These are phyloP conservation scores for Coemansia sp. DNA, from an alignment of 192 early-diverging fungal genomes.

Conservation along the genomic window DNA sequence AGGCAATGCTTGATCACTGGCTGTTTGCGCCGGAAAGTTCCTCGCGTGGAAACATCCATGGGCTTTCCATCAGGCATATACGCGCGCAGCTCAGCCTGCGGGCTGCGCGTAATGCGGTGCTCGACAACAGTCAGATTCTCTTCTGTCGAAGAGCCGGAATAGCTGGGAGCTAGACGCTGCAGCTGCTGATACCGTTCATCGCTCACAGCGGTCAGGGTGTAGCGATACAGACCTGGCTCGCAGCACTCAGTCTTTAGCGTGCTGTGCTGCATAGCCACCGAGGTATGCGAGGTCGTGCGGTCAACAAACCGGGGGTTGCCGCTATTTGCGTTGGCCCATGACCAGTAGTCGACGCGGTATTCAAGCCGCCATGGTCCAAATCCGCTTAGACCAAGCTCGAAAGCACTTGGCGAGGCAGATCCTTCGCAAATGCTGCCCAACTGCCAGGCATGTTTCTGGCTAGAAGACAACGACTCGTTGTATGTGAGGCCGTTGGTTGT, in stretches of 20 bases:
- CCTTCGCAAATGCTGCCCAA: slow-evolving; percentile 32
- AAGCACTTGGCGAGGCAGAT: slow-evolving; percentile 5
- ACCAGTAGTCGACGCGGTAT: slow-evolving; percentile 49
- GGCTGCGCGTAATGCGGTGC: slow-evolving; percentile 31
- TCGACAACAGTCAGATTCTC: slow-evolving; percentile 29
- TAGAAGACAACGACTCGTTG: not conserved
- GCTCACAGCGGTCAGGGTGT: slow-evolving; percentile 36
- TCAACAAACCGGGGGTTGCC: slow-evolving; percentile 25
- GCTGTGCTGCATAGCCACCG: slow-evolving; percentile 40
- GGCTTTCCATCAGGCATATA: slow-evolving; percentile 42
- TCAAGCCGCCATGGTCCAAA: slow-evolving; percentile 50
- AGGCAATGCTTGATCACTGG: slow-evolving; percentile 34
- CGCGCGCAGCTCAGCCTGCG: slow-evolving; percentile 39
- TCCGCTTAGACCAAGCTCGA: slow-evolving; percentile 43
- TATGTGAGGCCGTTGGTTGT: slow-evolving; percentile 13
- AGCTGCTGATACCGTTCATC: slow-evolving; percentile 46
- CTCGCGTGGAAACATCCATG: not conserved
- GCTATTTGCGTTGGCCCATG: slow-evolving; percentile 17
- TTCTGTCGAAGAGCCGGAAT: slow-evolving; percentile 4
- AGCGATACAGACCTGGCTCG: slow-evolving; percentile 49
- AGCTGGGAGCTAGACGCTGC: slow-evolving; percentile 20
- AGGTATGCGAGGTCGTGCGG: slow-evolving; percentile 27
- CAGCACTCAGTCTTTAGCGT: slow-evolving; percentile 36
- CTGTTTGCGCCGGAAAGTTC: slow-evolving; percentile 9
- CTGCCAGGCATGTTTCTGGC: slow-evolving; percentile 19